A percentile compares a stretch with the other conserved stretches of the same genome.
These are phyloP conservation scores for Yamadazyma oceani DNA, from an alignment of 1,139 yeast genomes.

Conservation along the genomic window DNA sequence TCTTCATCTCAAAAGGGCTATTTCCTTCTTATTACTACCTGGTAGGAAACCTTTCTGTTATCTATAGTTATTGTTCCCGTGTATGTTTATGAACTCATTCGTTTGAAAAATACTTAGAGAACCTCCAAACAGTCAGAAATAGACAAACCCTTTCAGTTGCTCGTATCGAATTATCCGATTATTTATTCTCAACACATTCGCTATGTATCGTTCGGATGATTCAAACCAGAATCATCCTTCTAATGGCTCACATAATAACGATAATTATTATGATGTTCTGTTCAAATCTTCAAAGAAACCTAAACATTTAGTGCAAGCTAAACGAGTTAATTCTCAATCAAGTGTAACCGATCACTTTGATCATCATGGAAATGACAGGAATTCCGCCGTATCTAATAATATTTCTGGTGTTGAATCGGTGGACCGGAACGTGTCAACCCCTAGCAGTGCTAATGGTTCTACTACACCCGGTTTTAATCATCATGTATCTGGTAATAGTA, in stretches of 20 bases:
- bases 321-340: conserved; percentile 17
- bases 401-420: background rate
- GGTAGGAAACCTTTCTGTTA: no score
- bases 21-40: no score
- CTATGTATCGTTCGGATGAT: background rate
- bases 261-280: conserved; percentile 33
- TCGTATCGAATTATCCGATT: no score
- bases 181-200: background rate
- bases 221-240: background rate
- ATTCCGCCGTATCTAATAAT: no score
- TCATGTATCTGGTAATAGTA: no score
- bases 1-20: no score
- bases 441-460: background rate
- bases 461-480: no score
- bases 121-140: no score
- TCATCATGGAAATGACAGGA: conserved; percentile 15
- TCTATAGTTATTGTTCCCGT: background rate
- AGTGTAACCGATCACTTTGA: conserved; percentile 5
- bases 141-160: no score
- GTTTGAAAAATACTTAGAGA: background rate
- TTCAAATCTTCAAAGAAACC: conserved; percentile 15
- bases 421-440: no score
- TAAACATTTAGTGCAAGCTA: conserved; percentile 12
- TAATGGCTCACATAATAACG: conserved; percentile 10
- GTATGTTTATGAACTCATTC: conserved; percentile 1